phyloP scores from a whole-genome alignment of 2,329 filamentous ascomycete genomes.

The Akanthomyces dipterigenus region DNA sequence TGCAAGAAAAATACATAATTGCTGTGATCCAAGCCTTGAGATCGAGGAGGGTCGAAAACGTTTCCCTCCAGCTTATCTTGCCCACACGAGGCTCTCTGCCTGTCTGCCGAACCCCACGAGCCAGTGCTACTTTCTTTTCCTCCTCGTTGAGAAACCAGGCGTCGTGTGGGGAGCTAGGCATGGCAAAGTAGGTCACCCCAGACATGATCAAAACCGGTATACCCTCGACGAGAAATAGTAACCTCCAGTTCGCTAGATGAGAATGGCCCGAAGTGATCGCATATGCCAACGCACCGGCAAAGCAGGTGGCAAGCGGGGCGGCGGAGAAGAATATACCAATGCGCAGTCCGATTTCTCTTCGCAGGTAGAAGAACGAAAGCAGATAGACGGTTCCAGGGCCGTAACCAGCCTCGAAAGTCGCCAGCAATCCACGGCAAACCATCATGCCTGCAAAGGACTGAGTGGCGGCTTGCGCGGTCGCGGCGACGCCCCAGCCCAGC shows the following conservation, averaged over 20 bases:
- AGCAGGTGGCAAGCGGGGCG: constrained; percentile 26
- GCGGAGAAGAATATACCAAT: constrained; percentile 22
- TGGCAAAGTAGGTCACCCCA: constrained; percentile 23
- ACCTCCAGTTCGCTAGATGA: constrained; percentile 22
- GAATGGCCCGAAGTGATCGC: constrained; percentile 24
- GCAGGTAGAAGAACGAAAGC: constrained; percentile 27
- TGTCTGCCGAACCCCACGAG: constrained; percentile 19
- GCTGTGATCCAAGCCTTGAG: constrained; percentile 22
- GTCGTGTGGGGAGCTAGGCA: constrained; percentile 24
- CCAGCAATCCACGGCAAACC: constrained; percentile 21
- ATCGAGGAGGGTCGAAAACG: constrained; percentile 27
- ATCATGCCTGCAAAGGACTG: constrained; percentile 18
- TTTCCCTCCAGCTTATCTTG: constrained; percentile 23
- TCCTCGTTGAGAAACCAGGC: constrained; percentile 23
- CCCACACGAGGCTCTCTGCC: constrained; percentile 13
- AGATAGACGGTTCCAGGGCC: constrained; percentile 24
- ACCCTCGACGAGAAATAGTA: constrained; percentile 27
- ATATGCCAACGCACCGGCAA: constrained; percentile 27
- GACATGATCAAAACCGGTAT: constrained; percentile 23
- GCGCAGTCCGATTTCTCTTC: constrained; percentile 25
- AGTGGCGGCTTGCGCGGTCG: constrained; percentile 17
- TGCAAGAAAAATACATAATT: constrained; percentile 32
- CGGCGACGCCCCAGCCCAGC: constrained; percentile 18
- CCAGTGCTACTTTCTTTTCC: constrained; percentile 19
- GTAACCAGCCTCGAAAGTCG: constrained; percentile 23